A percentile compares a stretch with the other conserved stretches of the same genome.
Conservation (phyloP, 148 eudicot species). For the Camellia japonica region DNA sequence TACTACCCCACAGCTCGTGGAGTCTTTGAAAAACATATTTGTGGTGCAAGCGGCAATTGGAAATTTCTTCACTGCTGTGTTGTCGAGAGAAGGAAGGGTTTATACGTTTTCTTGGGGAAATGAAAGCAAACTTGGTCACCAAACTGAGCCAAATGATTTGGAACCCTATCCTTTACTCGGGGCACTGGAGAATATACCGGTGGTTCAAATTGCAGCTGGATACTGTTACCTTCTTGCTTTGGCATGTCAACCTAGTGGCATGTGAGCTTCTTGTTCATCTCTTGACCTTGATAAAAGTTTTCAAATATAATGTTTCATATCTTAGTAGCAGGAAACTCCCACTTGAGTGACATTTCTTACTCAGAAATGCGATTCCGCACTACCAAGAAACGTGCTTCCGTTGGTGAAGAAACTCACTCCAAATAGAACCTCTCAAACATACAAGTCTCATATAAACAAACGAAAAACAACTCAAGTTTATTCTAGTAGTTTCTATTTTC, state of each 20-base stretch:
- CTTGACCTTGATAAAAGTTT: neutral
- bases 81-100: slow-evolving; percentile 90
- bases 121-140: slow-evolving; percentile 75
- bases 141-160: slow-evolving; percentile 60
- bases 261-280: slow-evolving; percentile 49
- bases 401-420: too few relatives aligned
- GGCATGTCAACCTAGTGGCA: slow-evolving; percentile 85
- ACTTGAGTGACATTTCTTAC: too few relatives aligned
- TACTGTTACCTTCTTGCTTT: slow-evolving; percentile 91
- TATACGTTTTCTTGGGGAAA: slow-evolving; percentile 96
- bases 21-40: slow-evolving; percentile 82
- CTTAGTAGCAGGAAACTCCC: too few relatives aligned
- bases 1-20: slow-evolving; percentile 61
- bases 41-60: slow-evolving; percentile 95
- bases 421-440: too few relatives aligned
- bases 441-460: too few relatives aligned
- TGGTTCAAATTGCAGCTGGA: slow-evolving; percentile 90
- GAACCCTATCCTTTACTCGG: slow-evolving; percentile 79
- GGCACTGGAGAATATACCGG: slow-evolving; percentile 73
- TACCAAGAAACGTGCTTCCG: too few relatives aligned
- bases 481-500: too few relatives aligned
- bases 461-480: too few relatives aligned
- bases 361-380: too few relatives aligned
- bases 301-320: neutral
- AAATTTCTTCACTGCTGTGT: slow-evolving; percentile 81